phyloP scores from a whole-genome alignment of 1,139 yeast genomes.

The Pichia sp. region DNA sequence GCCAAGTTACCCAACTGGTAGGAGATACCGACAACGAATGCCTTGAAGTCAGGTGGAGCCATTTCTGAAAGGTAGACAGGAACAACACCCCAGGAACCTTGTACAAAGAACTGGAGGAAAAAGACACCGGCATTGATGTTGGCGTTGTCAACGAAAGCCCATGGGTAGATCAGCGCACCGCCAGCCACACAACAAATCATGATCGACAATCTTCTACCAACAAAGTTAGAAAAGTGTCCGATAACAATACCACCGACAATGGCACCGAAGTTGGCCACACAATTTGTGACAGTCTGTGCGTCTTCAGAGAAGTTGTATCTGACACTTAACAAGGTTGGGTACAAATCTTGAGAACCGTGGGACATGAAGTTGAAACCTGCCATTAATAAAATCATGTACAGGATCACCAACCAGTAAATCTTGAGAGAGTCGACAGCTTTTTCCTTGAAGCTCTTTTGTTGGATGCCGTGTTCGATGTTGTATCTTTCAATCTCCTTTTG shows the following conservation, averaged over 20 bases:
- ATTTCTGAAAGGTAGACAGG: conserved; percentile 76
- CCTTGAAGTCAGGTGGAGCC: conserved; percentile 71
- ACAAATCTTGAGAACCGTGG: conserved; percentile 71
- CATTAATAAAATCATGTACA: conserved; percentile 53
- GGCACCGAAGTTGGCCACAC: conserved; percentile 70
- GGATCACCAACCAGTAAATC: conserved; percentile 41
- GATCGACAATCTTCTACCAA: conserved; percentile 58
- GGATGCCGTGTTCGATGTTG: conserved; percentile 30
- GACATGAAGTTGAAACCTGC: conserved; percentile 66
- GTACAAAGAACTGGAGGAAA: conserved; percentile 75
- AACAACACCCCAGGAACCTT: conserved; percentile 85
- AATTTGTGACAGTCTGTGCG: conserved; percentile 60
- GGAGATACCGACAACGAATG: conserved; percentile 69
- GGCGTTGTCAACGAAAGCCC: conserved; percentile 56
- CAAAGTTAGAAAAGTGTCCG: conserved; percentile 57
- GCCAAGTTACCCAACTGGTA: conserved; percentile 84
- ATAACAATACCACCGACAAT: conserved; percentile 57
- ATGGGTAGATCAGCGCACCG: conserved; percentile 57
- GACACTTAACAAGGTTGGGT: conserved; percentile 56
- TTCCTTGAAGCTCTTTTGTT: conserved; percentile 27
- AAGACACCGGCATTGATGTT: conserved; percentile 75
- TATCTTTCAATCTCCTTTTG: conserved; percentile 32
- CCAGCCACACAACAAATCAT: conserved; percentile 61
- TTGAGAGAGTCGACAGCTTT: conserved; percentile 35
- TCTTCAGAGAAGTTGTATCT: conserved; percentile 49